A percentile compares a stretch with the other conserved stretches of the same genome.
Evolutionary conservation across 1,284 basidiomycete genomes (phyloP).

Genomic region (Gomphus sp.): DNA sequence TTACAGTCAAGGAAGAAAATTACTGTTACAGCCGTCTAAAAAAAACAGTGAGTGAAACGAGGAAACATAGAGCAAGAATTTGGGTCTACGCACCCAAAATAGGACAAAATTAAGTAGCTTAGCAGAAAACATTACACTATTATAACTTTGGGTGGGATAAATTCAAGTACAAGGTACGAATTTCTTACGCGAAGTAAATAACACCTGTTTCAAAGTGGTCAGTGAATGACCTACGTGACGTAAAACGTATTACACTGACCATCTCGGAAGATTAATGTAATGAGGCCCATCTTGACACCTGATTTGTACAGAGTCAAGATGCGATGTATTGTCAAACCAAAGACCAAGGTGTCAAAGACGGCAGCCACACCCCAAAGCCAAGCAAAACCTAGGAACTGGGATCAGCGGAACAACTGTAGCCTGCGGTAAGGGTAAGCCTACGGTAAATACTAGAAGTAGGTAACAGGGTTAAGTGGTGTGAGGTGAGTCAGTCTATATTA

Average conservation of each 20-base stretch:
- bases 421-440: not conserved
- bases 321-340: not conserved
- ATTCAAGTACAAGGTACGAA: not conserved
- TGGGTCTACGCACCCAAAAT: not conserved
- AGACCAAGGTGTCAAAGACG: not conserved
- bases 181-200: slow-evolving; percentile 2
- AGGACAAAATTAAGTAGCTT: slow-evolving; percentile 2
- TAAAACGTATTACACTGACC: not conserved
- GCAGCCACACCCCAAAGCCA: not conserved
- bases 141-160: not conserved
- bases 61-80: not conserved
- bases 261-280: not conserved
- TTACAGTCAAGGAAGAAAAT: not conserved
- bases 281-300: not conserved
- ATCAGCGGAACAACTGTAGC: not conserved
- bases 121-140: slow-evolving; percentile 4
- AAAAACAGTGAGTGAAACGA: not conserved
- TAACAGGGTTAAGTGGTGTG: not conserved
- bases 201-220: not conserved
- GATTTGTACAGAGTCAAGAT: not conserved
- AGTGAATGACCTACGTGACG: not conserved
- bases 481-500: not conserved
- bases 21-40: slow-evolving; percentile 1
- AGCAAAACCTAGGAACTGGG: not conserved
- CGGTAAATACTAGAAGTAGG: not conserved